Evolutionary conservation across 306 rosid species (phyloP), one percentile per base, ranked within the genome.

Genomic region (Macrotyloma uniflorum): DNA sequence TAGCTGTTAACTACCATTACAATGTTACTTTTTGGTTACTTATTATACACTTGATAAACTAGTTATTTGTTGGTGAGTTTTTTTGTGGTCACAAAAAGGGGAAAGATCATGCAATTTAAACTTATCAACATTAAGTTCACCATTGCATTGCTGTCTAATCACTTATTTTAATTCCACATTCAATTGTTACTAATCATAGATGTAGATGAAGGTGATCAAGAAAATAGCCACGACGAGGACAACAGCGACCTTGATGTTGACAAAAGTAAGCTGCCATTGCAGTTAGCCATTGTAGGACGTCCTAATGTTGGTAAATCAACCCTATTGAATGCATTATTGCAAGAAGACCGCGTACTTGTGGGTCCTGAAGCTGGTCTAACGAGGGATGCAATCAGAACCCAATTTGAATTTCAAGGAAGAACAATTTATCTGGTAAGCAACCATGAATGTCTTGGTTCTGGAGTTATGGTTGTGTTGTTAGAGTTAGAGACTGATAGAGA

Each of bases 261-360:
- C 51, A 86, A 90, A 77, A 90, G 87, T 85, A 87, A 92, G 84
- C 63, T 88, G 35, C 89, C 96, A 26, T 78, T 95, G 76, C 98
- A 95, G 87, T 80, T 95, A 22, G 98, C 97, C 69, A 95, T 95
- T 70, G 98, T 95, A 14, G 98, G 98, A 86, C 93, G 97, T 63
- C 98, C 98, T 68, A 95, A 95, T 85, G 99, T 93, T 53, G 97
- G 98, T 79, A 95, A 93, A 86, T 93, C 99, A 77, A 95, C 99
- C 81, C 86, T 91, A 78, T 85, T 95, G 58, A 95, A 91, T 76
- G 80, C 93, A n/a, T 78, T 95, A 84, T 83, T 95, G 82, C 98
- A 92, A 84, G 92, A 93, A 85, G 89, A 95, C 13, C 98, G 98
- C 9, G 98, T 92, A 79, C 85, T 95, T 82, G 98, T 92, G 82